A percentile compares a stretch with the other conserved stretches of the same genome.
Conservation (phyloP, 1,284 basidiomycete genomes). For the Apiotrichum gamsii region DNA sequence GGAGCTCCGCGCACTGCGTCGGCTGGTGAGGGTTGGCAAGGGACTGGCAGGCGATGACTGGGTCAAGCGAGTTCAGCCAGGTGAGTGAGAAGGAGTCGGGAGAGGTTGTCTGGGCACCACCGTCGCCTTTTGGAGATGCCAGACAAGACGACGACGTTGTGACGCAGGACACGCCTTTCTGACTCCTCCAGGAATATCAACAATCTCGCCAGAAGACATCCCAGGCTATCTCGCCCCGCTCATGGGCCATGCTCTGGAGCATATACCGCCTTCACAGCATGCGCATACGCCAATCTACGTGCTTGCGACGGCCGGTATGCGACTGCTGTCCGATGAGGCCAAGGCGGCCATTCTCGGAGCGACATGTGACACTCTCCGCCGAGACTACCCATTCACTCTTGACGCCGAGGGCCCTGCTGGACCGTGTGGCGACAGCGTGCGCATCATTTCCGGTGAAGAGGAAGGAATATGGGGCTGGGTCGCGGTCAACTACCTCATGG, state of each 20-base stretch:
- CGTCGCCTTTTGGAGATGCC: neutral
- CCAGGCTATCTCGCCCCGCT: constrained; percentile 72
- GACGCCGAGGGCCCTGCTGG: constrained; percentile 55
- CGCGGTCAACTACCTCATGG: constrained; percentile 98
- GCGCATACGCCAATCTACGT: constrained; percentile 83
- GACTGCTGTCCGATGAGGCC: constrained; percentile 64
- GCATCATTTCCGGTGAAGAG: constrained; percentile 95
- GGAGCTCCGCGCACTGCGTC: constrained; percentile 39
- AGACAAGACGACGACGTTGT: neutral
- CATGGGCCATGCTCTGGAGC: constrained; percentile 70
- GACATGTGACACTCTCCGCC: constrained; percentile 69
- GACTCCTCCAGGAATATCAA: constrained; percentile 82
- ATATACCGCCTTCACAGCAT: constrained; percentile 79
- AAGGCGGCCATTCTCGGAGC: constrained; percentile 67
- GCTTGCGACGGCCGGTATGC: constrained; percentile 96
- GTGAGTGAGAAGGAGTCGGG: constrained; percentile 58
- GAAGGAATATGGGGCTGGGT: constrained; percentile 99
- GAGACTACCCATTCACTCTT: constrained; percentile 54
- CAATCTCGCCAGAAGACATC: constrained; percentile 64
- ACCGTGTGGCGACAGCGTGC: constrained; percentile 80
- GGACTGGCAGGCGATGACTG: constrained; percentile 78
- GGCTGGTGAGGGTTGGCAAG: constrained; percentile 81
- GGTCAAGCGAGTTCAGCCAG: constrained; percentile 89
- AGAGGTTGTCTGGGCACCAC: neutral
- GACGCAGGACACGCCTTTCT: neutral